These are phyloP conservation scores for Sequoiadendron giganteum DNA, from an alignment of 75 land plant genomes.

Conservation along the genomic window DNA sequence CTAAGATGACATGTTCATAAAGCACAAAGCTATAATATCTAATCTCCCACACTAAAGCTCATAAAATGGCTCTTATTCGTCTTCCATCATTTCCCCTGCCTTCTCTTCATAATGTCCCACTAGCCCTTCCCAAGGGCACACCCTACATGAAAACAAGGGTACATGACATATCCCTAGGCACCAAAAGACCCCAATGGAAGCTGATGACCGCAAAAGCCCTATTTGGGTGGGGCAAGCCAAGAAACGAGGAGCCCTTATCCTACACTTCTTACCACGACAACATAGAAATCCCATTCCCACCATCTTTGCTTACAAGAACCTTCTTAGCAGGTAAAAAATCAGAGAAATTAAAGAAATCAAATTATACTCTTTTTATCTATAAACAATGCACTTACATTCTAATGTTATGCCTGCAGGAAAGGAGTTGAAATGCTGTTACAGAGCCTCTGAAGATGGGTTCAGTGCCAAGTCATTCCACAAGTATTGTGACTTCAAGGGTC, in stretches of 20 bases:
- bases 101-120: not conserved
- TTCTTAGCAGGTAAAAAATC: slow-evolving; percentile 34
- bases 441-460: slow-evolving; percentile 69
- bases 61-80: not conserved
- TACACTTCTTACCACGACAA: slow-evolving; percentile 33
- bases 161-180: not conserved
- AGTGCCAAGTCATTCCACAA: slow-evolving; percentile 66
- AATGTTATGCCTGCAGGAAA: slow-evolving; percentile 37
- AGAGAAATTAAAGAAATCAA: not conserved
- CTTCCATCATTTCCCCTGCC: not conserved
- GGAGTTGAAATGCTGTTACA: slow-evolving; percentile 86
- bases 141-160: not conserved
- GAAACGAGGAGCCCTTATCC: not conserved
- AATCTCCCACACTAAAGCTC: no score
- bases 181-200: not conserved
- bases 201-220: not conserved
- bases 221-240: slow-evolving; percentile 3
- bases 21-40: no score
- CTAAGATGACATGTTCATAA: no score
- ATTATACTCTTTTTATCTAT: not conserved
- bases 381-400: not conserved
- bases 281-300: slow-evolving; percentile 55
- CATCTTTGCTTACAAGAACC: slow-evolving; percentile 44
- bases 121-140: not conserved
- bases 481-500: slow-evolving; percentile 83